Conservation (phyloP, 148 eudicot genomes). For the Pouteria glomerata region DNA sequence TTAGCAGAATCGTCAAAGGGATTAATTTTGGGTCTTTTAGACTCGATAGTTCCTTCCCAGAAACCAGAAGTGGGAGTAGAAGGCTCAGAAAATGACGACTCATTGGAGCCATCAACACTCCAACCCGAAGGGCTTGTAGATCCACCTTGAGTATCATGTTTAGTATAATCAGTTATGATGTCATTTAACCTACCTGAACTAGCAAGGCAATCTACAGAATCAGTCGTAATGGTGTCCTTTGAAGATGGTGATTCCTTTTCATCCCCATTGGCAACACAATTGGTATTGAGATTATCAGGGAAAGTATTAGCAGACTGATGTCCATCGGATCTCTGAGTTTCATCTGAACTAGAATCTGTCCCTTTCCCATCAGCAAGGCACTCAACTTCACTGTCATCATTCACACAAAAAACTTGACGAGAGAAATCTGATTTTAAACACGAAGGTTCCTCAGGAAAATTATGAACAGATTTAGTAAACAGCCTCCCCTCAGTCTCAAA, state of each 20-base stretch:
- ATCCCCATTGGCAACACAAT: slow-evolving; percentile 13
- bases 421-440: slow-evolving; percentile 8
- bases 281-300: slow-evolving; percentile 19
- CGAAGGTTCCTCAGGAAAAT: slow-evolving; percentile 18
- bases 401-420: slow-evolving; percentile 11
- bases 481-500: slow-evolving; percentile 24
- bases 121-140: slow-evolving; percentile 33
- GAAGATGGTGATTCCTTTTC: slow-evolving; percentile 12
- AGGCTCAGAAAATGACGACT: slow-evolving; percentile 40
- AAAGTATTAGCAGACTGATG: slow-evolving; percentile 12
- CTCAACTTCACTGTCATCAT: slow-evolving; percentile 25
- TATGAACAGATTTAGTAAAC: slow-evolving; percentile 18
- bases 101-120: slow-evolving; percentile 28
- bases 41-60: slow-evolving; percentile 62
- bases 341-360: slow-evolving; percentile 23
- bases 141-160: slow-evolving; percentile 20
- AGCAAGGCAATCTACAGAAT: slow-evolving; percentile 14
- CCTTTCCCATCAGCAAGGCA: slow-evolving; percentile 14
- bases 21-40: slow-evolving; percentile 23
- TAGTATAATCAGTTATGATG: slow-evolving; percentile 6
- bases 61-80: slow-evolving; percentile 54
- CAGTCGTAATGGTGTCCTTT: slow-evolving; percentile 1
- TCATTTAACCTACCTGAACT: slow-evolving; percentile 13
- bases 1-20: slow-evolving; percentile 22
- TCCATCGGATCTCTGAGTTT: slow-evolving; percentile 27